Evolutionary conservation across 2,329 filamentous ascomycete genomes (phyloP).

Genomic region (Diaporthe vaccinii): DNA sequence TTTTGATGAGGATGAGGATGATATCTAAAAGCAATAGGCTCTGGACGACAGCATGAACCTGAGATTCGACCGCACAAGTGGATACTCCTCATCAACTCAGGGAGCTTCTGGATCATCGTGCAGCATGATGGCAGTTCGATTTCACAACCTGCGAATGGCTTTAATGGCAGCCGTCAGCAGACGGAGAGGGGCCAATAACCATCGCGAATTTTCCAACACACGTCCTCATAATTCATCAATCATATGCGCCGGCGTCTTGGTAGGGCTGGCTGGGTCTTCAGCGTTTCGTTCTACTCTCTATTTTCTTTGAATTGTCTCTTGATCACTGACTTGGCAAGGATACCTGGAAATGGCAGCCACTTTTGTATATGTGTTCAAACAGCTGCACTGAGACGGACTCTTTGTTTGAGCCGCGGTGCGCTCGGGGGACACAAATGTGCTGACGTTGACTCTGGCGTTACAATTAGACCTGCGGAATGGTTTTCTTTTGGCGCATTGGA

Average conservation of each 20-base stretch:
- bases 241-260: slow-evolving; percentile 29
- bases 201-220: slow-evolving; percentile 15
- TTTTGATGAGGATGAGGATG: slow-evolving; percentile 24
- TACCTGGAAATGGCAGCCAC: slow-evolving; percentile 19
- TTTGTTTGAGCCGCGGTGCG: background rate
- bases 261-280: background rate
- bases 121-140: background rate
- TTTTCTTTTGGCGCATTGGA: slow-evolving; percentile 16
- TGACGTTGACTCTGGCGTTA: background rate
- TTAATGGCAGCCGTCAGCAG: background rate
- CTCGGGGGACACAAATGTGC: background rate
- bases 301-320: background rate
- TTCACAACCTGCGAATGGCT: background rate
- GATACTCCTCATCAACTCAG: background rate
- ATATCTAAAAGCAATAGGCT: background rate
- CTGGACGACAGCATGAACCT: background rate
- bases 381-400: background rate
- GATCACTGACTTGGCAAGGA: background rate
- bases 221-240: background rate
- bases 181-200: background rate
- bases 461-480: background rate
- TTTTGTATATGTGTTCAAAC: background rate
- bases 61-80: background rate
- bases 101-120: background rate
- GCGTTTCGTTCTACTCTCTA: background rate